Conservation (phyloP, 2,329 filamentous ascomycete species). For the Curvularia lunata region DNA sequence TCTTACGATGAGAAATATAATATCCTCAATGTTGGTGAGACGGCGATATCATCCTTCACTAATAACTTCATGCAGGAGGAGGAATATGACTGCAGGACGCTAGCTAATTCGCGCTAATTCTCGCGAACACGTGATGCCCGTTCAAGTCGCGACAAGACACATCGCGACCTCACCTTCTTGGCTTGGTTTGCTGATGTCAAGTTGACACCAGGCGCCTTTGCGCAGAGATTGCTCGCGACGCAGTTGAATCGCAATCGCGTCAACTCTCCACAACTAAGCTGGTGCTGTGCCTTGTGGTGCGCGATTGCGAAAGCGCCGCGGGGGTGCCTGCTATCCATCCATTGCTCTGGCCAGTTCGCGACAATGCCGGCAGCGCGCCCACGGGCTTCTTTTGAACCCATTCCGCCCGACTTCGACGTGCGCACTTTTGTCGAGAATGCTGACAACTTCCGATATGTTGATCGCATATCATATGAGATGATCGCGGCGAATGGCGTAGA, state of each 20-base stretch:
- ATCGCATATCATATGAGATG: slow-evolving; percentile 77
- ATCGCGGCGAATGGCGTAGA: slow-evolving; percentile 78
- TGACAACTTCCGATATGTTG: slow-evolving; percentile 85
- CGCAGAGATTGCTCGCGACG: background rate
- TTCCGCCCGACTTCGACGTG: slow-evolving; percentile 84
- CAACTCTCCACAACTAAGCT: background rate
- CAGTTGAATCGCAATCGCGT: background rate
- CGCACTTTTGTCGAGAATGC: slow-evolving; percentile 75
- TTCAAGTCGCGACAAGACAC: background rate
- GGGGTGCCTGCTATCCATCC: background rate
- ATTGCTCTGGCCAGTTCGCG: slow-evolving; percentile 3
- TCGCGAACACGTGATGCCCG: slow-evolving; percentile 20
- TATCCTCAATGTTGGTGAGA: background rate
- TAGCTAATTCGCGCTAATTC: slow-evolving; percentile 18
- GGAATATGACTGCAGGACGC: slow-evolving; percentile 10
- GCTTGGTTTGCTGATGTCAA: background rate
- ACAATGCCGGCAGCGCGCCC: slow-evolving; percentile 79
- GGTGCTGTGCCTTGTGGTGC: background rate
- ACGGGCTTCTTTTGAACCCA: slow-evolving; percentile 88
- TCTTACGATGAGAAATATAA: background rate
- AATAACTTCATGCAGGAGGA: background rate
- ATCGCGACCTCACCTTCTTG: slow-evolving; percentile 6
- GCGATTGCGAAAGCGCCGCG: slow-evolving; percentile 5
- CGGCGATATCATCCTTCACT: background rate
- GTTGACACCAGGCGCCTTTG: slow-evolving; percentile 1